Percentiles rank a stretch among this genome's conserved stretches.
Evolutionary conservation across 768 basidiomycete genomes (phyloP).

Genomic region (Hericium rajendrae): DNA sequence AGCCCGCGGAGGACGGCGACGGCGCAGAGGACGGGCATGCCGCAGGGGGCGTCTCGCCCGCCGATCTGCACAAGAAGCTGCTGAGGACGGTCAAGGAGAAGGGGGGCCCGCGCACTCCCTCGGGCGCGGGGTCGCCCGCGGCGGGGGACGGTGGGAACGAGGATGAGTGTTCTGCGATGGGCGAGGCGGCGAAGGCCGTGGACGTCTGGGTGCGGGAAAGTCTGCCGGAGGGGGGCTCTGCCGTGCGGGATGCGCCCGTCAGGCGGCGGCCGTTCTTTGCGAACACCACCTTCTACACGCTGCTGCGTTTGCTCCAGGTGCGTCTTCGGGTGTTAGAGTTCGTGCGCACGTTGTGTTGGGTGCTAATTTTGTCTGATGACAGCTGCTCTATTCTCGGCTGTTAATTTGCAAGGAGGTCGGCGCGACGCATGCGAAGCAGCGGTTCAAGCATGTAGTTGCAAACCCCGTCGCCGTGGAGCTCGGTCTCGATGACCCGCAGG

Average conservation of each 20-base stretch:
- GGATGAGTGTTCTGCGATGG: background rate
- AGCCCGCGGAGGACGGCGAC: conserved; percentile 12
- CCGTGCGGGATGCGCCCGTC: conserved; percentile 18
- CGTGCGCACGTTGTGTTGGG: background rate
- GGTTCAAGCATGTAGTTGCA: conserved; percentile 54
- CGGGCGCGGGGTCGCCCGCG: background rate
- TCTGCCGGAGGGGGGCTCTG: conserved; percentile 9
- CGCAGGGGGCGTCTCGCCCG: conserved; percentile 17
- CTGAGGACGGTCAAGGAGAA: conserved; percentile 48
- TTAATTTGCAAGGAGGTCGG: conserved; percentile 79
- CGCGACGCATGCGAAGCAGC: conserved; percentile 54
- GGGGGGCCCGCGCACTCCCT: background rate
- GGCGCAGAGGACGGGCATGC: conserved; percentile 17
- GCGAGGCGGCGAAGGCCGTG: background rate
- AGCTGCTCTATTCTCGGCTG: conserved; percentile 87
- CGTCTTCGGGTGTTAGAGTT: conserved; percentile 18
- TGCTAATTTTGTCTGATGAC: conserved; percentile 6
- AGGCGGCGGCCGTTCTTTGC: conserved; percentile 64
- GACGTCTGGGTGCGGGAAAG: conserved; percentile 10
- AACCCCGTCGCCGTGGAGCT: conserved; percentile 80
- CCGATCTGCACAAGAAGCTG: conserved; percentile 60
- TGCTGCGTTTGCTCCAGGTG: conserved; percentile 84
- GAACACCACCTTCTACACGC: conserved; percentile 88
- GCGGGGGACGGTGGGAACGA: background rate
- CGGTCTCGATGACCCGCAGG: conserved; percentile 79